Conservation (phyloP, 176 grass and related monocot species). For the Oryza longistaminata region DNA sequence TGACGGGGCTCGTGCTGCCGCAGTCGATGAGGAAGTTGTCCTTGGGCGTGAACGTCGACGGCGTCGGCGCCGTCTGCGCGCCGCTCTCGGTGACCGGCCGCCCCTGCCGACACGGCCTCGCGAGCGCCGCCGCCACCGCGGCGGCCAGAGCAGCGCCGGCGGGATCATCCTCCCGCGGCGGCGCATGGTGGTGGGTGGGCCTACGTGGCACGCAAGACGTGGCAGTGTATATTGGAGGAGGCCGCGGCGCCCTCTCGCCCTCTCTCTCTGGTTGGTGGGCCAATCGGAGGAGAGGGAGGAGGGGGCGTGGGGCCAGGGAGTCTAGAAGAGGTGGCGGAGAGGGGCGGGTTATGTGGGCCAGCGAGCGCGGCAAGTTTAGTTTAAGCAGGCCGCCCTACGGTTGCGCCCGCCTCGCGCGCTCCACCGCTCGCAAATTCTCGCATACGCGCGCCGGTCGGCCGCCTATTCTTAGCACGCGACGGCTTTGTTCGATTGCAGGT, state of each 20-base stretch:
- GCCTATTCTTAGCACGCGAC: no score
- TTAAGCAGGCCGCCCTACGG: no score
- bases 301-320: neutral
- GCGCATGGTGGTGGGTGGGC: constrained; percentile 4
- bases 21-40: constrained; percentile 88
- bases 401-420: neutral
- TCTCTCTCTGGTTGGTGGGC: constrained; percentile 52
- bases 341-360: constrained; percentile 32
- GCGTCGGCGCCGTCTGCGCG: constrained; percentile 13
- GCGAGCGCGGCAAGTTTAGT: constrained; percentile 36
- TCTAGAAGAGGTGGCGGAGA: neutral
- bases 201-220: neutral
- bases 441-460: no score
- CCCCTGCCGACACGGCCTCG: constrained; percentile 33
- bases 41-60: constrained; percentile 53
- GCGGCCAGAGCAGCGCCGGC: constrained; percentile 33
- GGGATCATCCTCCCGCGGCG: constrained; percentile 29
- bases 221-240: neutral
- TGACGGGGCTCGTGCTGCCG: constrained; percentile 39
- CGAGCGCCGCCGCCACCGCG: neutral
- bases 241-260: constrained; percentile 36
- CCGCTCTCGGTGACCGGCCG: constrained; percentile 24
- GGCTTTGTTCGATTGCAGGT: no score
- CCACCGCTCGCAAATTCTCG: no score
- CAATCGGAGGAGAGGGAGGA: constrained; percentile 56